Conservation (phyloP, 2,329 filamentous ascomycete species). For the Sporothrix pseudoabietina region DNA sequence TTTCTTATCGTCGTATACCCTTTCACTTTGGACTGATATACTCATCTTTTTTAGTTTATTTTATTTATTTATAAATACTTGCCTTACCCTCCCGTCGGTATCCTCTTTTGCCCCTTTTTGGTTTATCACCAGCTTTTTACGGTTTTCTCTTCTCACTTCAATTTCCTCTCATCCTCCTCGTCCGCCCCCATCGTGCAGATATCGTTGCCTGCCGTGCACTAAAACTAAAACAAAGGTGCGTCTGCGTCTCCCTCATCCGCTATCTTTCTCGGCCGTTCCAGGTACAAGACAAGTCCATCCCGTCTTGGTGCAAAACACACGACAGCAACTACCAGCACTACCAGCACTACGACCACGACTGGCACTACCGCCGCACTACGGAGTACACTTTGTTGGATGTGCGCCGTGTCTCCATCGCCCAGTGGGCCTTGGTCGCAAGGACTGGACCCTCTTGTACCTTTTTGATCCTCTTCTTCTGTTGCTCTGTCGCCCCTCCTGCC, state of each 20-base stretch:
- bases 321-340: conserved; percentile 25
- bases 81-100: not conserved
- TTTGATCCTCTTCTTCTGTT: not conserved
- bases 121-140: not conserved
- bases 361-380: conserved; percentile 18
- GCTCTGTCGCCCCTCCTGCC: conserved; percentile 16
- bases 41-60: not conserved
- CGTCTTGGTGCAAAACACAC: conserved; percentile 4
- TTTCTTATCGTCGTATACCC: not conserved
- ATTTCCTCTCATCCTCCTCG: not conserved
- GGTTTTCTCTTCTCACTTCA: not conserved
- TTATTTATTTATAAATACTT: conserved; percentile 5
- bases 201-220: conserved; percentile 19
- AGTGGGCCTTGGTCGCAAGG: conserved; percentile 25
- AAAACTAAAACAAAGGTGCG: conserved; percentile 24
- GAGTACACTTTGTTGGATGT: conserved; percentile 12
- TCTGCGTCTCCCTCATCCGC: conserved; percentile 15
- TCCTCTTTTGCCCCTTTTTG: not conserved
- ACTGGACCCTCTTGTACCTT: conserved; percentile 16
- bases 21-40: not conserved
- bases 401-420: conserved; percentile 25
- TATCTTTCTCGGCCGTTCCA: conserved; percentile 27
- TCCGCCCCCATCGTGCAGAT: not conserved
- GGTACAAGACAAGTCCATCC: conserved; percentile 25
- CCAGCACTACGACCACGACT: not conserved